Percentiles rank a stretch among this genome's conserved stretches.
phyloP scores from a whole-genome alignment of 306 rosid species.

The Acmispon strigosus region DNA sequence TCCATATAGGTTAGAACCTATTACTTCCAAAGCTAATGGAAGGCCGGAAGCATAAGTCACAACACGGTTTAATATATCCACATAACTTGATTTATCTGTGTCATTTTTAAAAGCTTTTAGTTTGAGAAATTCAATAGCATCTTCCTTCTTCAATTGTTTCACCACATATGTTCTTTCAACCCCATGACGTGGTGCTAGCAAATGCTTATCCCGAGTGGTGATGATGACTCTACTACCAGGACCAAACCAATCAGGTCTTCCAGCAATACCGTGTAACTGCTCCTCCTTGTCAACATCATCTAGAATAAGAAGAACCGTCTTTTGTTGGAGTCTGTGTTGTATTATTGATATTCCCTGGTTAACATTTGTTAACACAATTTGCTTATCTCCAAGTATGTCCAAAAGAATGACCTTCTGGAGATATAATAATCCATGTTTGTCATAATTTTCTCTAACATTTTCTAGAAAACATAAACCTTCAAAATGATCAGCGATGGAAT shows the following conservation, averaged over 20 bases:
- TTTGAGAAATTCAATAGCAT: too few relatives aligned
- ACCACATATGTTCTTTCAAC: too few relatives aligned
- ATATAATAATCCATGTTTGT: not conserved
- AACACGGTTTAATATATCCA: not conserved
- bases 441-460: not conserved
- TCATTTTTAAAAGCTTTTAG: too few relatives aligned
- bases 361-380: not conserved
- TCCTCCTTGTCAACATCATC: not conserved
- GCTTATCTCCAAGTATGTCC: not conserved
- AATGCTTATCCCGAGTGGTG: too few relatives aligned
- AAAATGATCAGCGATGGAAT: not conserved
- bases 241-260: too few relatives aligned
- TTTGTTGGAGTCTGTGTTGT: not conserved
- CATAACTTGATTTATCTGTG: too few relatives aligned
- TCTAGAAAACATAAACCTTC: not conserved
- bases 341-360: not conserved
- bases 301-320: not conserved
- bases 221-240: too few relatives aligned
- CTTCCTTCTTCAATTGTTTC: too few relatives aligned
- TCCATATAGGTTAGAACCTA: too few relatives aligned
- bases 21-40: not conserved
- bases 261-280: too few relatives aligned
- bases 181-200: too few relatives aligned
- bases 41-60: not conserved
- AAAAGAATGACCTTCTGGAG: not conserved